Conservation (phyloP, 1,284 basidiomycete species). For the Pseudozyma pruni region DNA sequence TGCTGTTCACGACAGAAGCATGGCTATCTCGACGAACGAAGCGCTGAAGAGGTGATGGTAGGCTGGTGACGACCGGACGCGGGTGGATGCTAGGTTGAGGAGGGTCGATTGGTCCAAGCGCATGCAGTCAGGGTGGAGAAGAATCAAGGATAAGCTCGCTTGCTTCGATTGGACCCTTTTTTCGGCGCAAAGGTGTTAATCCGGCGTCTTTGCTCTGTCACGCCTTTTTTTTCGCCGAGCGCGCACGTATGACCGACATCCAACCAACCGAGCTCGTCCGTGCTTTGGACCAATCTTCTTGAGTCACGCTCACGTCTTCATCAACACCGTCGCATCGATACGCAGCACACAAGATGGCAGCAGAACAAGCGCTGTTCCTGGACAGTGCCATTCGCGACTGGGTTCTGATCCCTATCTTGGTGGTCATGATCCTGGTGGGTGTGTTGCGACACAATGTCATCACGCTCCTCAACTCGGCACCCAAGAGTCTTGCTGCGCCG, state of each 20-base stretch:
- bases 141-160: not conserved
- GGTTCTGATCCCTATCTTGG: constrained; percentile 93
- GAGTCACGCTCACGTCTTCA: not conserved
- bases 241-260: not conserved
- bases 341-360: constrained; percentile 21
- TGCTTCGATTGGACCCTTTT: not conserved
- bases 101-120: not conserved
- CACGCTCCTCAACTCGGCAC: constrained; percentile 81
- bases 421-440: constrained; percentile 98
- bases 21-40: not conserved
- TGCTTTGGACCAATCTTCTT: constrained; percentile 1
- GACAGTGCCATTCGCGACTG: constrained; percentile 70
- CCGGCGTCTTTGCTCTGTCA: not conserved
- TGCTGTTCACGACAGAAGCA: not conserved
- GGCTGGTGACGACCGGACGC: no score
- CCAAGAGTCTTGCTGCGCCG: constrained; percentile 81
- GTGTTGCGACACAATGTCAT: constrained; percentile 93
- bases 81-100: not conserved
- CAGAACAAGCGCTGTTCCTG: constrained; percentile 51
- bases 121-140: constrained; percentile 15
- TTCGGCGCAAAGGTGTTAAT: not conserved
- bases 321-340: no score
- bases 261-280: not conserved
- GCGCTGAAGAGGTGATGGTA: not conserved
- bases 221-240: not conserved